These are phyloP conservation scores for Gynandropsis gynandra DNA, from an alignment of 345 rosid genomes.

Conservation along the genomic window DNA sequence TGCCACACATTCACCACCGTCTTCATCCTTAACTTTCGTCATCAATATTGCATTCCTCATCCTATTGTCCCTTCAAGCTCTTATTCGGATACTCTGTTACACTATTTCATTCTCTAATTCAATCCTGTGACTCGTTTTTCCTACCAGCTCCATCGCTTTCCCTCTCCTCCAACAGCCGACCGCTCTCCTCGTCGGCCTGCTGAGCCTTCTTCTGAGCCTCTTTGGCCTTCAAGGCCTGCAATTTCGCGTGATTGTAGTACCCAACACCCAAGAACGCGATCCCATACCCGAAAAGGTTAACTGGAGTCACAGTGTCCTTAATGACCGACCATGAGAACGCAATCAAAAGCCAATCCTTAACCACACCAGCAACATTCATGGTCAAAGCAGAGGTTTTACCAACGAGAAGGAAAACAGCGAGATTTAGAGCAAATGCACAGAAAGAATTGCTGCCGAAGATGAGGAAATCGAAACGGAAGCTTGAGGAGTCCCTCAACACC, in stretches of 20 bases:
- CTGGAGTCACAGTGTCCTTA: slow-evolving; percentile 87
- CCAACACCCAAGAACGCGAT: slow-evolving; percentile 88
- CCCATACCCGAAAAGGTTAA: slow-evolving; percentile 79
- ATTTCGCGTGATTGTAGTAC: slow-evolving; percentile 76
- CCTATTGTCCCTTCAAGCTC: no score
- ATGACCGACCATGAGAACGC: slow-evolving; percentile 98
- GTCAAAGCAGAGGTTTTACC: slow-evolving; percentile 97
- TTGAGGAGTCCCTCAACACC: slow-evolving; percentile 58
- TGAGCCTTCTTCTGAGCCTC: slow-evolving; percentile 79
- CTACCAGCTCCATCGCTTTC: slow-evolving; percentile 52
- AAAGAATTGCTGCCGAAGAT: slow-evolving; percentile 82
- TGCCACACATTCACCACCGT: no score
- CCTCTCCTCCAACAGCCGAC: slow-evolving; percentile 68
- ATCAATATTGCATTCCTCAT: no score
- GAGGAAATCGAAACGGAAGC: slow-evolving; percentile 82
- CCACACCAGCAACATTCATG: slow-evolving; percentile 99
- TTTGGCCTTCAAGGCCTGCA: slow-evolving; percentile 83
- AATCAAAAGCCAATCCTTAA: slow-evolving; percentile 88
- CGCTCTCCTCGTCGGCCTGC: slow-evolving; percentile 70
- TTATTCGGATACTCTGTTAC: no score
- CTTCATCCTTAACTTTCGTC: no score
- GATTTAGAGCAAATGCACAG: slow-evolving; percentile 86
- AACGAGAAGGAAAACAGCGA: slow-evolving; percentile 88
- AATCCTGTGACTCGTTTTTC: slow-evolving; percentile 59
- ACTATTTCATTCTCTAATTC: no score